Evolutionary conservation across 345 rosid genomes (phyloP).

Genomic region (Noccaea bulbosa): DNA sequence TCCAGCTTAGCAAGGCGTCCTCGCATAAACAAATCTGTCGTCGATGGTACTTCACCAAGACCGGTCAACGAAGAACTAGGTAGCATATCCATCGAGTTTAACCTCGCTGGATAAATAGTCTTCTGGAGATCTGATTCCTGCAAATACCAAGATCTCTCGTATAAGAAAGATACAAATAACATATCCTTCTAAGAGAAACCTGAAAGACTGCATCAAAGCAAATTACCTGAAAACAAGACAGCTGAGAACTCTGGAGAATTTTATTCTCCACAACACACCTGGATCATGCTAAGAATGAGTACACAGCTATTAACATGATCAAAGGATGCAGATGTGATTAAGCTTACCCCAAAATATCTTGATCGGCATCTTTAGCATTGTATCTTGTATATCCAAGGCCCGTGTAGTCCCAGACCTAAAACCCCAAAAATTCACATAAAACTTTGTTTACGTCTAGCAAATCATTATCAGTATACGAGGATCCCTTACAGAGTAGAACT

Average conservation of each 20-base stretch:
- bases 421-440: slow-evolving; percentile 14
- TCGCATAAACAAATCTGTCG: slow-evolving; percentile 46
- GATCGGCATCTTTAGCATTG: slow-evolving; percentile 74
- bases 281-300: slow-evolving; percentile 40
- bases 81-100: slow-evolving; percentile 71
- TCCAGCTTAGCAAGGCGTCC: slow-evolving; percentile 74
- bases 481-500: neutral
- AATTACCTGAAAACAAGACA: slow-evolving; percentile 72
- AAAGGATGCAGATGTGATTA: slow-evolving; percentile 11
- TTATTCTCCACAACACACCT: slow-evolving; percentile 98
- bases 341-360: slow-evolving; percentile 74
- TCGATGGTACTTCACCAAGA: slow-evolving; percentile 49
- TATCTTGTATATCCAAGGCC: slow-evolving; percentile 88
- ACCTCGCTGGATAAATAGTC: slow-evolving; percentile 68
- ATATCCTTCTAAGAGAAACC: neutral
- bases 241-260: slow-evolving; percentile 81
- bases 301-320: slow-evolving; percentile 8
- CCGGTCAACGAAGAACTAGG: slow-evolving; percentile 55
- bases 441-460: neutral
- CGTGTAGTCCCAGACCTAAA: slow-evolving; percentile 96
- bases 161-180: neutral
- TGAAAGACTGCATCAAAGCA: slow-evolving; percentile 22
- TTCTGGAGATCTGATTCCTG: slow-evolving; percentile 75
- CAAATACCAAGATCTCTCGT: slow-evolving; percentile 9
- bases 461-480: neutral